Percentiles rank a stretch among this genome's conserved stretches.
Conservation (phyloP, 129 eudicot genomes). For the Lactuca sativa region DNA sequence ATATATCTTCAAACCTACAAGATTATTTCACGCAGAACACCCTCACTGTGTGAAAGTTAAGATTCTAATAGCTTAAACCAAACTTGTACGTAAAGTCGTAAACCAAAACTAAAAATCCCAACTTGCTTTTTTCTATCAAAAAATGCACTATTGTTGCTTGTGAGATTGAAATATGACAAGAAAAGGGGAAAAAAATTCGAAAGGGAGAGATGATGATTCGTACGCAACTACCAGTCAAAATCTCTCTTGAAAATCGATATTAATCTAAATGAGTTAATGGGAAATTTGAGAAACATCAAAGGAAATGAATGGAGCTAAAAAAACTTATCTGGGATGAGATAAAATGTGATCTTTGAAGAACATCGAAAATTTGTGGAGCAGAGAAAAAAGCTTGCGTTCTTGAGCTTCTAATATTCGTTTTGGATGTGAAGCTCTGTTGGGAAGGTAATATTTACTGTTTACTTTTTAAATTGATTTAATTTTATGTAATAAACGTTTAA, state of each 20-base stretch:
- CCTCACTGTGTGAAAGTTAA: constrained; percentile 13
- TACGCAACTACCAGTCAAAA: constrained; percentile 20
- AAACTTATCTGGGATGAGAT: constrained; percentile 32
- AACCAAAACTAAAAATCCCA: constrained; percentile 11
- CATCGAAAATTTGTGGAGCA: neutral
- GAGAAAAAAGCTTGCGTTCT: constrained; percentile 7
- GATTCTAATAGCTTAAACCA: neutral
- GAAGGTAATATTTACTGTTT: constrained; percentile 23
- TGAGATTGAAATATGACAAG: constrained; percentile 10
- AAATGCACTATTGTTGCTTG: constrained; percentile 27
- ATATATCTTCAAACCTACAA: constrained; percentile 25
- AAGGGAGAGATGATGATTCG: constrained; percentile 13
- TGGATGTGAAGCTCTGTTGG: constrained; percentile 20
- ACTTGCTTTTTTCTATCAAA: constrained; percentile 3
- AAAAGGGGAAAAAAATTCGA: neutral
- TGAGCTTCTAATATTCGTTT: constrained; percentile 37
- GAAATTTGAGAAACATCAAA: constrained; percentile 12
- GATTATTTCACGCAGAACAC: constrained; percentile 23
- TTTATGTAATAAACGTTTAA: constrained; percentile 23
- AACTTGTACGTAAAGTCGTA: constrained; percentile 1
- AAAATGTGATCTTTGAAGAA: constrained; percentile 28
- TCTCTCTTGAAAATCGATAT: constrained; percentile 6
- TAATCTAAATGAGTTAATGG: neutral
- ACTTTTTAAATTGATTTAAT: constrained; percentile 4
- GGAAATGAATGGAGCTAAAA: constrained; percentile 19